Evolutionary conservation across 2,329 filamentous ascomycete species (phyloP), one percentile per base, ranked within the genome.

Genomic region (Talaromyces sp.): DNA sequence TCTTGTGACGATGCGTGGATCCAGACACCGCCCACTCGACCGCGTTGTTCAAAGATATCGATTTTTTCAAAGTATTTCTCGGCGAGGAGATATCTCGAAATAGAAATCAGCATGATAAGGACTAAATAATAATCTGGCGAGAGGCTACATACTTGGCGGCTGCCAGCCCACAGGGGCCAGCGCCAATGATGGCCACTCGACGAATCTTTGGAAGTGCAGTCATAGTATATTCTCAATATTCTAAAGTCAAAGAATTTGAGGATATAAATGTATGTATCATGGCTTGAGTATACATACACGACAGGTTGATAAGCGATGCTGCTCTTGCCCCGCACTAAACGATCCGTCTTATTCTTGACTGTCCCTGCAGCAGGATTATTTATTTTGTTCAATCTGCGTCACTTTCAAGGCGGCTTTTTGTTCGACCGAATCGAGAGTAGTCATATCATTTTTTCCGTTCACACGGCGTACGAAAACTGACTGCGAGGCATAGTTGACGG

Each of bases 1-100:
- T 80, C 69, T 51, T 75, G 59, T 74, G 81, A 75, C 29, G 80
- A 77, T 64, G 82, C 87, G 73, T 96, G 92, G 69, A 91, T 89
- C 93, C 93, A 98, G 10, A 95, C 85, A 2, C 93, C 93, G 60
- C 92, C 93, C 7, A 89, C 83, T 54, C 85, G 82, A 51, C 82
- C 78, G 65, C 91, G 87, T 74, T 96, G 91, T 75, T 98, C 93
- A 69, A 89, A 96, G 41, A 97, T 75, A 63, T 87, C 84, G 62
- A 98, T 86, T 31, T 80, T 82, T 14, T 86, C 77, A 69, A 95
- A 95, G 1, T 71, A 79, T 70, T 81, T 88, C 67, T 89, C 91
- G 0, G 89, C 90, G 10, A 84, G 72, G 21, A 97, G 81, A 69
- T 93, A 93, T 65, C 83, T 85, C 31, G 26, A 3, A 59, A 41